phyloP scores from a whole-genome alignment of 352 stramenopile genomes.

The Phytopythium sindhum region DNA sequence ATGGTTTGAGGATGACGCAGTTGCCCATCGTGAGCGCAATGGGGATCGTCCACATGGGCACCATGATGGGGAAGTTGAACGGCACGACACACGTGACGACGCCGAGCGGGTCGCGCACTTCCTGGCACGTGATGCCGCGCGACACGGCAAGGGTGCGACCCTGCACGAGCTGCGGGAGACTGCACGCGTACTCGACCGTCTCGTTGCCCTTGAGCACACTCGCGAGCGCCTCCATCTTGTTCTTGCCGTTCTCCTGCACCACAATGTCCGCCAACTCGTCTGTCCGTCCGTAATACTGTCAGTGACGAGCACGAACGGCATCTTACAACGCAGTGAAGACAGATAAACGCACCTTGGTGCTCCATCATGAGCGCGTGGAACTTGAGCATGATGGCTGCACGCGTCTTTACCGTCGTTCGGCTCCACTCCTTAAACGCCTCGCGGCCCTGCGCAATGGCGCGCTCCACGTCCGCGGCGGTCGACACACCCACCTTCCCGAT shows the following conservation, averaged over 20 bases:
- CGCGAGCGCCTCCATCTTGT: conserved; percentile 95
- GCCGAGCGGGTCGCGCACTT: conserved; percentile 91
- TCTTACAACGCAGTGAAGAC: background rate
- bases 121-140: conserved; percentile 90
- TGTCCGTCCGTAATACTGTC: conserved; percentile 3
- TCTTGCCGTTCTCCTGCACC: conserved; percentile 96
- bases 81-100: conserved; percentile 92
- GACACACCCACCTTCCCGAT: conserved; percentile 87
- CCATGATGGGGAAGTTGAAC: conserved; percentile 98
- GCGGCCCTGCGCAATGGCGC: conserved; percentile 74
- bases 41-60: conserved; percentile 97
- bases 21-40: conserved; percentile 97
- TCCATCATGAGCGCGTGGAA: conserved; percentile 92
- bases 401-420: conserved; percentile 91
- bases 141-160: conserved; percentile 87
- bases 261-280: conserved; percentile 93
- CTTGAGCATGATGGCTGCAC: conserved; percentile 94
- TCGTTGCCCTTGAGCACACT: conserved; percentile 98
- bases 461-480: conserved; percentile 74
- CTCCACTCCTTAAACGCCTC: conserved; percentile 90
- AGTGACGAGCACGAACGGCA: background rate
- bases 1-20: conserved; percentile 97
- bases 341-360: conserved; percentile 54
- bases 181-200: conserved; percentile 97
- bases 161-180: conserved; percentile 88